Evolutionary conservation across 2,329 filamentous ascomycete species (phyloP), one percentile per base, ranked within the genome.

Genomic region (Periconia digitata): DNA sequence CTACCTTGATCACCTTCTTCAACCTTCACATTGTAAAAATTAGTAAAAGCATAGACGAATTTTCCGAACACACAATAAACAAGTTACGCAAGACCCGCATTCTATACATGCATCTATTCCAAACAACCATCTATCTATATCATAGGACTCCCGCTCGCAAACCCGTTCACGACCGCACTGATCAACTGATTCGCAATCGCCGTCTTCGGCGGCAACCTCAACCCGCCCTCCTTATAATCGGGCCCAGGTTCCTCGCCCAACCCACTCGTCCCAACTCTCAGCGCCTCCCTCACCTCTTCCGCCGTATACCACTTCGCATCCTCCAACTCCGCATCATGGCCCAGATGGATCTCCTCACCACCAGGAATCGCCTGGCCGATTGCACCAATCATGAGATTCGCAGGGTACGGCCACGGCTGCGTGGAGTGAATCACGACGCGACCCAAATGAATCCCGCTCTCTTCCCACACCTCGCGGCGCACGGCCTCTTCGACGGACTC

Each of bases 121-220:
- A 51, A 43, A 44, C 40, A 10, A 22, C n/a, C 35, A 20, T 43
- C 12, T 34, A 6, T 47, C 42, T 47, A 45, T 53, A 52, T 58
- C 46, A 59, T 56, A 18, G 69, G 59, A 29, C 68, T 72, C 2
- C 75, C 77, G 10, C 77, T 78, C 50, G 89, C 74, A 67, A 89
- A 94, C 0, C 90, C 90, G 44, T 85, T 83, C 0, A 86, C 82
- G 13, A 96, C 90, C 1, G 91, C 90, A 44, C 78, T 80, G 60
- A 99, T 85, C 65, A 97, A 73, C 68, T 92, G 88, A 71, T 97
- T 89, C 15, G 94, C 94, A 79, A 99, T 97, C 1, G 94, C 92
- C 29, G 91, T 95, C 49, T 79, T 76, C 2, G 91, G 90, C 39
- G 94, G 94, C 66, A 99, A 72, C 47, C 90, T 82, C 74, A 99